Evolutionary conservation across 2,329 filamentous ascomycete species (phyloP).

Genomic region (Cladosporium halotolerans): DNA sequence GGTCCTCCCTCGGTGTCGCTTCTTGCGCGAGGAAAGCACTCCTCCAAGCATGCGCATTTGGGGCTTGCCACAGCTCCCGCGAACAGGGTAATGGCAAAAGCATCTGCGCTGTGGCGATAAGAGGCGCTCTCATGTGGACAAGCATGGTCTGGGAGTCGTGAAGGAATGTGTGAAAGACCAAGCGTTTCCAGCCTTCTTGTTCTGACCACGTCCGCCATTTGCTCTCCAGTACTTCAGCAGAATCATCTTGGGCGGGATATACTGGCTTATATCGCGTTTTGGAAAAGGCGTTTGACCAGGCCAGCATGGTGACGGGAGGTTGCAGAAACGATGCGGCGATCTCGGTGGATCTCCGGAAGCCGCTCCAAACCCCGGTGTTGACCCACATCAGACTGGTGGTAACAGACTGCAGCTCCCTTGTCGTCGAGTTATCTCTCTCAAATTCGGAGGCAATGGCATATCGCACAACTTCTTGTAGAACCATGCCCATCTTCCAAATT

Average conservation of each 20-base stretch:
- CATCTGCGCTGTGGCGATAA: slow-evolving; percentile 62
- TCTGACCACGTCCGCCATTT: slow-evolving; percentile 61
- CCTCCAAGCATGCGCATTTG: slow-evolving; percentile 58
- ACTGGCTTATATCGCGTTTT: slow-evolving; percentile 32
- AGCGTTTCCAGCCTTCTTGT: slow-evolving; percentile 59
- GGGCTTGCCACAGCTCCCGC: slow-evolving; percentile 58
- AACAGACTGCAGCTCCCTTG: slow-evolving; percentile 43
- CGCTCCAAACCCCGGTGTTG: slow-evolving; percentile 52
- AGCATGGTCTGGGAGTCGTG: slow-evolving; percentile 62
- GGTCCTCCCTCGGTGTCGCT: slow-evolving; percentile 26
- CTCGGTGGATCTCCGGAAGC: slow-evolving; percentile 51
- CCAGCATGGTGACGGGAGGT: slow-evolving; percentile 46
- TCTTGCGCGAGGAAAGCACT: slow-evolving; percentile 42
- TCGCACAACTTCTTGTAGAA: slow-evolving; percentile 42
- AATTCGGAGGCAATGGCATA: slow-evolving; percentile 33
- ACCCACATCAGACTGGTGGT: slow-evolving; percentile 44
- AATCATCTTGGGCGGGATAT: slow-evolving; percentile 44
- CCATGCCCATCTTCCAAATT: slow-evolving; percentile 53
- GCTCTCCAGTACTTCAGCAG: slow-evolving; percentile 49
- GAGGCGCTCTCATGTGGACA: slow-evolving; percentile 54
- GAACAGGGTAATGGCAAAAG: slow-evolving; percentile 57
- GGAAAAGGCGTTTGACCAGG: slow-evolving; percentile 21
- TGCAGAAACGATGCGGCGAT: slow-evolving; percentile 51
- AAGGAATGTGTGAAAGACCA: slow-evolving; percentile 58
- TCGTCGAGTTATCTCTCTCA: slow-evolving; percentile 42